Evolutionary conservation across 2,329 filamentous ascomycete genomes (phyloP).

Genomic region (Cytospora leucostoma): DNA sequence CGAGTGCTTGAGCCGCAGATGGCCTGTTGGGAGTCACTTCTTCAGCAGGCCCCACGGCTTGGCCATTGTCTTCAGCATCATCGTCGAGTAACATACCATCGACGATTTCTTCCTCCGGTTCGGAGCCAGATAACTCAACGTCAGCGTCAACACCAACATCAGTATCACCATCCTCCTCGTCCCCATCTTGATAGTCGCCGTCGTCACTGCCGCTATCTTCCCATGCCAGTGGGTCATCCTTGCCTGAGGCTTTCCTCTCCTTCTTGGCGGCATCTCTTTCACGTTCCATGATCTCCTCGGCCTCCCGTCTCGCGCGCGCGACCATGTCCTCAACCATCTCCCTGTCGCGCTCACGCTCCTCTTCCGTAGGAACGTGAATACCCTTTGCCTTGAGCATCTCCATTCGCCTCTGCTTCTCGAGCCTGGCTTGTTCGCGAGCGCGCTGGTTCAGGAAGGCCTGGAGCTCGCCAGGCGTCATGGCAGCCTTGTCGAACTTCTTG

Average conservation of each 20-base stretch:
- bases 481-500: conserved; percentile 47
- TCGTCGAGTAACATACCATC: conserved; percentile 34
- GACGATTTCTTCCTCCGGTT: conserved; percentile 38
- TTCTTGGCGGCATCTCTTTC: conserved; percentile 76
- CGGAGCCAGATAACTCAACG: conserved; percentile 48
- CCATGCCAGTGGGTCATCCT: conserved; percentile 54
- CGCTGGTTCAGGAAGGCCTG: conserved; percentile 67
- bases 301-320: conserved; percentile 79
- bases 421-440: conserved; percentile 76
- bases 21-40: conserved; percentile 38
- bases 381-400: conserved; percentile 78
- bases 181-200: conserved; percentile 39
- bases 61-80: conserved; percentile 41
- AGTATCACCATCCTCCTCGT: conserved; percentile 43
- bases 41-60: conserved; percentile 39
- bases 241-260: conserved; percentile 51
- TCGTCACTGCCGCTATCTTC: conserved; percentile 59
- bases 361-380: conserved; percentile 77
- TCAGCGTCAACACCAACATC: conserved; percentile 41
- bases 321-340: conserved; percentile 86
- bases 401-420: conserved; percentile 75
- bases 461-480: conserved; percentile 70
- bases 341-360: conserved; percentile 80
- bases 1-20: conserved; percentile 35
- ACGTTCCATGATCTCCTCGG: conserved; percentile 72